Evolutionary conservation across 495 filamentous ascomycete species (phyloP).

Genomic region (Pyronema omphalodes): DNA sequence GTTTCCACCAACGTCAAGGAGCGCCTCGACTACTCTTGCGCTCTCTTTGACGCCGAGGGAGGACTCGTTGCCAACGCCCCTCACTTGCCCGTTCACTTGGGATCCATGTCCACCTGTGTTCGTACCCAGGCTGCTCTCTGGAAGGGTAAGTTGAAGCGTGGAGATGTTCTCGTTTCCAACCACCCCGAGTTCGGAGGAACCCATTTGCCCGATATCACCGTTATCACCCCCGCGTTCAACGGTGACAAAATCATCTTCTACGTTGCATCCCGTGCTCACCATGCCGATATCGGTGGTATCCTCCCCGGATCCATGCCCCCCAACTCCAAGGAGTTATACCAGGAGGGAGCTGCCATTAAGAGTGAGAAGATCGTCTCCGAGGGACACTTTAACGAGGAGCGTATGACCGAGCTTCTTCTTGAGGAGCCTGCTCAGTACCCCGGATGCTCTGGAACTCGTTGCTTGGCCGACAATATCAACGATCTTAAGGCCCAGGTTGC

Average conservation of each 20-base stretch:
- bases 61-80: slow-evolving; percentile 89
- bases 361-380: slow-evolving; percentile 85
- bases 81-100: slow-evolving; percentile 83
- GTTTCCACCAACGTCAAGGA: slow-evolving; percentile 98
- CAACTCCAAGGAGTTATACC: slow-evolving; percentile 76
- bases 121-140: slow-evolving; percentile 85
- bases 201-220: slow-evolving; percentile 62
- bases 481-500: slow-evolving; percentile 93
- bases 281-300: slow-evolving; percentile 94
- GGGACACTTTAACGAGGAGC: slow-evolving; percentile 72
- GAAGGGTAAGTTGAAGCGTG: slow-evolving; percentile 69
- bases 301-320: slow-evolving; percentile 94
- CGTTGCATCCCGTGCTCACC: slow-evolving; percentile 85
- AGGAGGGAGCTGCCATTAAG: slow-evolving; percentile 89
- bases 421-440: slow-evolving; percentile 68
- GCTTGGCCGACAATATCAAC: slow-evolving; percentile 83
- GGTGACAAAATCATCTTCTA: slow-evolving; percentile 85
- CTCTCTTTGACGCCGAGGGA: slow-evolving; percentile 79
- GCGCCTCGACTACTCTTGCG: slow-evolving; percentile 89
- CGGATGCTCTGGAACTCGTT: slow-evolving; percentile 76
- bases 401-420: slow-evolving; percentile 67
- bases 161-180: slow-evolving; percentile 90
- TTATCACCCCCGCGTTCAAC: slow-evolving; percentile 80
- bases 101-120: slow-evolving; percentile 90
- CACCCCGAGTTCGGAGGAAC: slow-evolving; percentile 88